phyloP scores from a whole-genome alignment of 345 rosid genomes.

The Sonneratia caseolaris region DNA sequence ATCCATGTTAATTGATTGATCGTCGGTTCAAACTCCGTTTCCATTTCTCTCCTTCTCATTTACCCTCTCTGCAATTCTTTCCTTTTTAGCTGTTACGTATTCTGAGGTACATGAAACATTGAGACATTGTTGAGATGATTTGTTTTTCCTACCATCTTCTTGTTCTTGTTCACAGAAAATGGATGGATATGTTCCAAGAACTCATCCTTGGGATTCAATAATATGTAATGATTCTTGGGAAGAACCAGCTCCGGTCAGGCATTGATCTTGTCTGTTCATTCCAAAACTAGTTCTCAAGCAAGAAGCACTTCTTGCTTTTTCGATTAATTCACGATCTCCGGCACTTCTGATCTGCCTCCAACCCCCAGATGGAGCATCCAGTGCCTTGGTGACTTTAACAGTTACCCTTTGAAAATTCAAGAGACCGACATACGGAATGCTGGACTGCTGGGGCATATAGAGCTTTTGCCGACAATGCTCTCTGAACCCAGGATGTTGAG shows the following conservation, averaged over 20 bases:
- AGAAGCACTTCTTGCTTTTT: no score
- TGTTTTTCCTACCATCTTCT: neutral
- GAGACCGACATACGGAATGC: no score
- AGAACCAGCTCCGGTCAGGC: neutral
- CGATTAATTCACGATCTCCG: neutral
- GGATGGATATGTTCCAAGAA: neutral
- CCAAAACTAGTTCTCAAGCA: neutral
- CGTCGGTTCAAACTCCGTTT: neutral
- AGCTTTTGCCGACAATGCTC: no score
- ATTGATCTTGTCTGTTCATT: neutral
- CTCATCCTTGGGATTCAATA: neutral
- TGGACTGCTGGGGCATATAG: no score
- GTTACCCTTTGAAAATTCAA: no score
- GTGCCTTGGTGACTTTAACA: neutral
- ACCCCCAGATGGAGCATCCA: neutral
- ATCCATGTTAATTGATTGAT: constrained; percentile 23
- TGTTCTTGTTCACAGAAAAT: neutral
- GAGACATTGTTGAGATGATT: neutral
- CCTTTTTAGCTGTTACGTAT: neutral
- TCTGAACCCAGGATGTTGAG: no score
- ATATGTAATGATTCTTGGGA: neutral
- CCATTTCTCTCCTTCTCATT: neutral
- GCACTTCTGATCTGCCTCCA: neutral
- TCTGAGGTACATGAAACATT: neutral
- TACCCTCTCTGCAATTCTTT: neutral